Evolutionary conservation across 441 rosid species (phyloP), one percentile per base, ranked within the genome.

Genomic region (Breynia disticha): DNA sequence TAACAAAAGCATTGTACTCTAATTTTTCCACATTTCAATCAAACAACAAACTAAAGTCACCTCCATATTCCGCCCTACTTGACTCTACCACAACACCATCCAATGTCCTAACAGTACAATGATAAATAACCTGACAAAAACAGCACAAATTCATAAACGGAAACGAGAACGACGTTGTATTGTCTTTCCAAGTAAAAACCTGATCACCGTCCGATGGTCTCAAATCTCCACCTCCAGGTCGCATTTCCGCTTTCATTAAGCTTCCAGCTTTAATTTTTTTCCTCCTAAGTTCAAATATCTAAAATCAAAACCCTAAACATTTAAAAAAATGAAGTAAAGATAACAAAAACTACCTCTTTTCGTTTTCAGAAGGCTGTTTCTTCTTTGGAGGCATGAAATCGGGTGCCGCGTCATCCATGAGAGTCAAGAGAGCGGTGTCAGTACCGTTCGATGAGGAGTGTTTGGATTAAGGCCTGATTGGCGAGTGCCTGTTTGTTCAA

Each of bases 191-290:
- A 19, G 22, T 16, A 1, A 60, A 10, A 56, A 94, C 99, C 95
- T 94, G 99, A 75, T 94, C 97, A 72, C 91, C 97, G 43, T 94
- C 95, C 0, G 79, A 67, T 1, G 99, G 99, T 49, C 66, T 74
- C 24, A 82, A 76, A 56, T 87, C 96, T 46, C 90, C 97, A 16
- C 95, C 95, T 18, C 95, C 97, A 24, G 97, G 88, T 62, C 96
- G 83, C 68, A 87, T 75, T 72, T 79, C 55, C 24, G 97, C 99
- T 72, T 90, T 94, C 91, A 94, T 72, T 67, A 94, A 73, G 70
- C 91, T 89, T 56, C 95, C 97, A 4, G 96, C 81, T 59, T 70
- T 78, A 67, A 94, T 94, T 21, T 87, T 85, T 82, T 74, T 73
- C 73, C 82, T 90, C 94, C 97, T 94, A 67, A 53, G 55, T 50